Base-by-base conservation (phyloP, 305 asterid species). In the Caryopteris hybrid region DNA sequence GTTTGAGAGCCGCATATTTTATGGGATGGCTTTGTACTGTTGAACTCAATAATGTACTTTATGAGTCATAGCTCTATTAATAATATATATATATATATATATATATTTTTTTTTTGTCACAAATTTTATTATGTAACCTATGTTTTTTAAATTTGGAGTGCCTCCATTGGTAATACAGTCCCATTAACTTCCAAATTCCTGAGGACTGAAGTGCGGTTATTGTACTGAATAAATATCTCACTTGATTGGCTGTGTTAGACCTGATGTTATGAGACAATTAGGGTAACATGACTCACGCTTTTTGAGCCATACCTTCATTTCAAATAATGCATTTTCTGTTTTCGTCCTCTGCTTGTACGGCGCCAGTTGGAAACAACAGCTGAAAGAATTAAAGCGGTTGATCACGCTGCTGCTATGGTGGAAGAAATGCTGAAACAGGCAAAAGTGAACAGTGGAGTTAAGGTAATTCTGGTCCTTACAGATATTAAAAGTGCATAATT, bases 351-450 rank as follows among this genome's bases (percentile, higher is more conserved):
- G 48, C 66, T 60, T 61, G 41, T 60, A 10, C 66, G 78, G 70
- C 66, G 78, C 83, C 80, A 95, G 99, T 74, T 95, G 83, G 98
- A 88, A 77, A 86, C 98, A 73, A 86, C 96, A 63, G 81, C 77
- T 20, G 95, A 91, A 57, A 80, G 94, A 82, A 91, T 91, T 76
- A 91, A 83, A 80, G 97, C 98, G 68, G 97, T 95, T 86, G 99
- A 95, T 79, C 87, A 38, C 71, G 99, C 98, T 38, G 96, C 97
- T 68, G 87, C 97, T 31, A 85, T 86, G 85, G 96, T 95, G 79
- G 99, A 95, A 79, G 98, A 95, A 81, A 88, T 89, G 86, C 82
- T 95, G 76, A 89, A 85, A 73, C 91, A 80, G 64, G 86, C 89
- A 34, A 61, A 75, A 47, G 43, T 47, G 60, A 85, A 72, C 80